Percentiles rank a stretch among this genome's conserved stretches.
Evolutionary conservation across 768 basidiomycete genomes (phyloP).

Genomic region (Termitomyces sp.): DNA sequence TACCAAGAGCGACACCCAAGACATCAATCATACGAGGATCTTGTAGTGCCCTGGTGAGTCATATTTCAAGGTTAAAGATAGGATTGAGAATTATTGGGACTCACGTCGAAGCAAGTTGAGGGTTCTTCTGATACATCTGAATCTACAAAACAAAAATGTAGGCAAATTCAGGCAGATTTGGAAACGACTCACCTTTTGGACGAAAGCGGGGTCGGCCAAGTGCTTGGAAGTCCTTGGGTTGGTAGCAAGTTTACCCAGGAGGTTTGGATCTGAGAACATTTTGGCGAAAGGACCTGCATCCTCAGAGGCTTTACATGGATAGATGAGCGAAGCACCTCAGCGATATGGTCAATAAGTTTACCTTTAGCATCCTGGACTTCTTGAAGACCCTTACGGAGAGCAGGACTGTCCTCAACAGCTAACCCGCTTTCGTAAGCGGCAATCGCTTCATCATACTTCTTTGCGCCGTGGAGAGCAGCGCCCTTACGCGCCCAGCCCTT

Average conservation of each 20-base stretch:
- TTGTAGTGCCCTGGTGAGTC: conserved; percentile 47
- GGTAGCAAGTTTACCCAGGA: conserved; percentile 78
- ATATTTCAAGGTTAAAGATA: background rate
- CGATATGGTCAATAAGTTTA: conserved; percentile 21
- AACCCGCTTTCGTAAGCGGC: conserved; percentile 80
- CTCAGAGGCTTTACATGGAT: conserved; percentile 14
- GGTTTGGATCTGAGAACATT: conserved; percentile 81
- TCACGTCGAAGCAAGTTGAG: conserved; percentile 58
- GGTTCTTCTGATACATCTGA: conserved; percentile 66
- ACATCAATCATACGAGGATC: conserved; percentile 96
- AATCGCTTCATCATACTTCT: conserved; percentile 80
- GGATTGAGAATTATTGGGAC: conserved; percentile 18
- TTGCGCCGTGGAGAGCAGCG: conserved; percentile 85
- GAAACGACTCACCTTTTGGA: conserved; percentile 52
- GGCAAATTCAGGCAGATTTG: background rate
- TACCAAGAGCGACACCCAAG: conserved; percentile 88
- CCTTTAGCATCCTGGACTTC: conserved; percentile 88
- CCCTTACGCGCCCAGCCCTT: conserved; percentile 93
- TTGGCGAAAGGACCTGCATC: conserved; percentile 53
- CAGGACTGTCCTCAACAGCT: conserved; percentile 78
- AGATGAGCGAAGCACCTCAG: background rate
- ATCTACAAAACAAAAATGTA: conserved; percentile 38
- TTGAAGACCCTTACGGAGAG: conserved; percentile 81
- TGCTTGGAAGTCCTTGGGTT: conserved; percentile 87
- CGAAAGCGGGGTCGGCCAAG: conserved; percentile 80